Base-by-base conservation (phyloP, 257 asterid species). In the Solanum paucissectum region DNA sequence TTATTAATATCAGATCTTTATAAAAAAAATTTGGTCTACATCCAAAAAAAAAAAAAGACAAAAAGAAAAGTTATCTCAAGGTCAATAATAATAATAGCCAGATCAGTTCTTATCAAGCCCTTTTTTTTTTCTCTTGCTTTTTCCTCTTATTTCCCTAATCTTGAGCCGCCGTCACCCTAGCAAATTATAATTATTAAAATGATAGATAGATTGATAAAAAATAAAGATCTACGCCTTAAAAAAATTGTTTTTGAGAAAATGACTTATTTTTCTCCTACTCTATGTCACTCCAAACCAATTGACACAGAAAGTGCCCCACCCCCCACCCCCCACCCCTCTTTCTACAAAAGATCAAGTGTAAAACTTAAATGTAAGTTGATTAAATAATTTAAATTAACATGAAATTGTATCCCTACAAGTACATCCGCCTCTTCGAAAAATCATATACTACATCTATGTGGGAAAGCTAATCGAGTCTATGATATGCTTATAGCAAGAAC, bases 301-400 rank as follows among this genome's bases (percentile, higher is more conserved):
- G 23, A 33, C 14, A 72, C 10, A 37, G 12, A 33, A 20, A 33
- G 5, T 33, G 10, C 12, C 12, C 3, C 1, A 0, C 9, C n/a
- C 3, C 3, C 0, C 23, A 2, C 2, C 1, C 5, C 5, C 3
- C 0, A 0, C 4, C 10, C n/a, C 21, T 6, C n/a, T 32, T 33
- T 16, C 12, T 16, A 72, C 2, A 72, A 16, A 33, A 33, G 1
- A 4, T 16, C 79, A 16, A 33, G 7, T 16, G 13, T 33, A 33
- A 72, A 33, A 69, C 9, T 0, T 18, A 69, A 69, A 69, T 29
- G 12, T 72, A 33, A 18, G 44, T 74, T 36, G 52, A 74, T 74
- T 73, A 36, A 73, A 33, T 20, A 33, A 73, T 4, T 36, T 9
- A 74, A 74, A 36, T 74, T 20, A 33, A 21, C 49, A 72, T 8